Evolutionary conservation across 2,329 filamentous ascomycete species (phyloP).

Genomic region (Onygenales sp.): DNA sequence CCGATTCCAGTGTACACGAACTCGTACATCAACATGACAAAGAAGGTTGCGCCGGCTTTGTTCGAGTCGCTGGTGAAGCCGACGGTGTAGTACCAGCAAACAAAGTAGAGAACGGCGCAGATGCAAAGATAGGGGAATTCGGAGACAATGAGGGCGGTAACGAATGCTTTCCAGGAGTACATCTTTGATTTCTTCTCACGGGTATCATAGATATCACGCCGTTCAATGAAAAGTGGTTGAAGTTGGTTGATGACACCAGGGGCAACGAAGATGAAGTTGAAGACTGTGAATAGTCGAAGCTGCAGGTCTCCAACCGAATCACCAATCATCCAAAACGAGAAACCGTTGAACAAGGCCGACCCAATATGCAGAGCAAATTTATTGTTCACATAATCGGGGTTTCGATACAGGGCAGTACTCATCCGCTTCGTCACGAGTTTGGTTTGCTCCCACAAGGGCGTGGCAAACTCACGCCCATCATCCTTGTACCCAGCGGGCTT

Average conservation of each 20-base stretch:
- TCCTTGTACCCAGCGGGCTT: slow-evolving; percentile 35
- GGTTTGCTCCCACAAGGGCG: slow-evolving; percentile 53
- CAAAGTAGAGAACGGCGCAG: slow-evolving; percentile 56
- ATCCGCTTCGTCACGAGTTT: slow-evolving; percentile 57
- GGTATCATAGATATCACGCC: slow-evolving; percentile 55
- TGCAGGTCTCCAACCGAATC: slow-evolving; percentile 57
- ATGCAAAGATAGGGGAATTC: slow-evolving; percentile 61
- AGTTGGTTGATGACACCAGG: slow-evolving; percentile 49
- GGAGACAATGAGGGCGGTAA: slow-evolving; percentile 56
- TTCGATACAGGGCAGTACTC: slow-evolving; percentile 56
- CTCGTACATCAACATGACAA: slow-evolving; percentile 66
- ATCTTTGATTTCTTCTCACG: slow-evolving; percentile 63
- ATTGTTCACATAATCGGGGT: slow-evolving; percentile 57
- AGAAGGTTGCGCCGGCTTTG: slow-evolving; percentile 42
- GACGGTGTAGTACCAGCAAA: slow-evolving; percentile 63
- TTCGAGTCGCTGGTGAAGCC: slow-evolving; percentile 52
- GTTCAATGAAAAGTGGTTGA: slow-evolving; percentile 61
- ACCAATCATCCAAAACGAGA: slow-evolving; percentile 60
- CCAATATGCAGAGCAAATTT: slow-evolving; percentile 50
- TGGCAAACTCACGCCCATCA: slow-evolving; percentile 53
- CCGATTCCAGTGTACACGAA: slow-evolving; percentile 63
- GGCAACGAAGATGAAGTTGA: slow-evolving; percentile 56
- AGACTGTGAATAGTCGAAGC: slow-evolving; percentile 54
- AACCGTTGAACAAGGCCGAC: slow-evolving; percentile 39
- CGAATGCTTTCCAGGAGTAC: slow-evolving; percentile 67